Percentiles rank a stretch among this genome's conserved stretches.
Conservation (phyloP, 75 land plant genomes). For the Cunninghamia lanceolata region DNA sequence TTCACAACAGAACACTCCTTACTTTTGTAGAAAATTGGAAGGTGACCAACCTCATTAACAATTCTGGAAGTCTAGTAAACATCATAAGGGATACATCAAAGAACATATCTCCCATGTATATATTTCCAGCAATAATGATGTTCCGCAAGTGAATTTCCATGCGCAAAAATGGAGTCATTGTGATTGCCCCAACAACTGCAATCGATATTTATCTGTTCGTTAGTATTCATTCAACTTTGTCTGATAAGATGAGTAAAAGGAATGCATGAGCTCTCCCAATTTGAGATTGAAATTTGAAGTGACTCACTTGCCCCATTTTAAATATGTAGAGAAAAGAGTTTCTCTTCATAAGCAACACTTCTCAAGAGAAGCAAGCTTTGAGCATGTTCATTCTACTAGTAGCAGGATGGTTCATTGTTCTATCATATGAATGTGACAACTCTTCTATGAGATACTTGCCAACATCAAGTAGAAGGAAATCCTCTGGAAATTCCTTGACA, state of each 20-base stretch:
- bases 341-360: too few species aligned
- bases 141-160: conserved; percentile 23
- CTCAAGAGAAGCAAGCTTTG: too few species aligned
- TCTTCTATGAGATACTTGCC: conserved; percentile 23
- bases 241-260: conserved; percentile 15
- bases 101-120: conserved; percentile 40
- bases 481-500: conserved; percentile 27
- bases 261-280: conserved; percentile 15
- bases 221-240: conserved; percentile 51
- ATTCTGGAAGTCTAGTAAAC: conserved; percentile 45
- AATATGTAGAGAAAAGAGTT: conserved; percentile 85
- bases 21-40: conserved; percentile 49
- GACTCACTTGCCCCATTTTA: conserved; percentile 58
- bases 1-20: too few species aligned
- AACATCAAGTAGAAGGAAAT: conserved; percentile 18
- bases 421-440: too few species aligned
- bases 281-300: neutral
- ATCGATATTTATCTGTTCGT: conserved; percentile 31
- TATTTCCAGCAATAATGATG: conserved; percentile 19
- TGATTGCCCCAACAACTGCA: conserved; percentile 18
- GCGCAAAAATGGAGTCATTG: conserved; percentile 45
- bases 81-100: conserved; percentile 29
- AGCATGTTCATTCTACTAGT: conserved; percentile 58
- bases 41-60: conserved; percentile 27
- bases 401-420: conserved; percentile 34